phyloP scores from a whole-genome alignment of 2,329 filamentous ascomycete genomes.

The Huntiella abstrusa region DNA sequence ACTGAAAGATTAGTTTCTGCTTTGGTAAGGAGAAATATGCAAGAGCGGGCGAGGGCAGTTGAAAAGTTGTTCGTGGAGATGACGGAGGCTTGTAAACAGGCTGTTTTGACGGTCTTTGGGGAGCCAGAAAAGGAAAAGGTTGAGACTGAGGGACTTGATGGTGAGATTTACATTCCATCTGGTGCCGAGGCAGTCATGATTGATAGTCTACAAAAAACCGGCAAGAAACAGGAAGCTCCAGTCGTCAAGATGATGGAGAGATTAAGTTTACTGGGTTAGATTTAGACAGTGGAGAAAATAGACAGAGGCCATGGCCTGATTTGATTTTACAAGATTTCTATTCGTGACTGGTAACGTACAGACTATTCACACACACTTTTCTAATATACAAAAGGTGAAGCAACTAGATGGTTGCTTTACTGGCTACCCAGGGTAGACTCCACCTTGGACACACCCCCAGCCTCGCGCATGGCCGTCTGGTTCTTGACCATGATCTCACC shows the following conservation, averaged over 20 bases:
- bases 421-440: constrained; percentile 6
- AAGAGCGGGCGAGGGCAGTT: constrained; percentile 65
- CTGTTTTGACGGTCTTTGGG: constrained; percentile 51
- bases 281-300: constrained; percentile 1
- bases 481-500: constrained; percentile 41
- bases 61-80: constrained; percentile 59
- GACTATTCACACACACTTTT: constrained; percentile 3
- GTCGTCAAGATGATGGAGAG: constrained; percentile 29
- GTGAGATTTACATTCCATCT: constrained; percentile 19
- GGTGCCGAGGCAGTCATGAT: constrained; percentile 34
- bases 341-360: not conserved
- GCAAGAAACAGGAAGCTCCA: constrained; percentile 28
- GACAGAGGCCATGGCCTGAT: not conserved
- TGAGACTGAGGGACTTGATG: constrained; percentile 10
- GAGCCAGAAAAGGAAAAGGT: constrained; percentile 12
- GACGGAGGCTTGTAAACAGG: constrained; percentile 45
- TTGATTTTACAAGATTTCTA: not conserved
- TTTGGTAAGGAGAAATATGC: constrained; percentile 63
- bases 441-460: constrained; percentile 6
- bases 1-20: constrained; percentile 57
- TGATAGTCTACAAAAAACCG: constrained; percentile 29
- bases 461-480: constrained; percentile 18
- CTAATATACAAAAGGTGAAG: constrained; percentile 9
- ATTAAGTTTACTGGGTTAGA: constrained; percentile 24
- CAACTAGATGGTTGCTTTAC: not conserved